phyloP scores from a whole-genome alignment of 257 asterid genomes.

The Ajuga chamaepitys region DNA sequence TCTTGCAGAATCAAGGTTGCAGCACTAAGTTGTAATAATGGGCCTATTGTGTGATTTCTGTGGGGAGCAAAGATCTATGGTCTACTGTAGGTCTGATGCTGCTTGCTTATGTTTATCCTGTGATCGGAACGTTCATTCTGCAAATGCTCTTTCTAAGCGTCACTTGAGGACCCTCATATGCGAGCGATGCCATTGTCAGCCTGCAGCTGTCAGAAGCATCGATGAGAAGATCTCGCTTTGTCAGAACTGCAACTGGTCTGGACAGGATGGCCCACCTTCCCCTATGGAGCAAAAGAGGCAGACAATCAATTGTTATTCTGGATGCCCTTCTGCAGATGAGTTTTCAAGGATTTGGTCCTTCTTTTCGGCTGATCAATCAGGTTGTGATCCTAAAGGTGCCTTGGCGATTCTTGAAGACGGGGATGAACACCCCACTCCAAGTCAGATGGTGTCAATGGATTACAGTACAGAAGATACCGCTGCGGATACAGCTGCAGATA shows the following conservation, averaged over 20 bases:
- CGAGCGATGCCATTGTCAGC: conserved; percentile 43
- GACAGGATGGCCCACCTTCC: conserved; percentile 24
- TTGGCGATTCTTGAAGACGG: conserved; percentile 20
- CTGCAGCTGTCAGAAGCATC: conserved; percentile 40
- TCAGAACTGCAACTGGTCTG: conserved; percentile 49
- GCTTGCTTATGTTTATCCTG: conserved; percentile 62
- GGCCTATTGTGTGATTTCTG: conserved; percentile 55
- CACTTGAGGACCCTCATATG: conserved; percentile 58
- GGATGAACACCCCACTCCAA: conserved; percentile 4
- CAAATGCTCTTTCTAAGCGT: conserved; percentile 56
- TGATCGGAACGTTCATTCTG: conserved; percentile 65
- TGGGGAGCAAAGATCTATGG: conserved; percentile 46
- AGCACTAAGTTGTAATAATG: conserved; percentile 20
- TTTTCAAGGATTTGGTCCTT: conserved; percentile 61
- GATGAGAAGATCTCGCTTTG: conserved; percentile 57
- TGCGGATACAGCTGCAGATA: conserved; percentile 28
- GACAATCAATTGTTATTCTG: conserved; percentile 47
- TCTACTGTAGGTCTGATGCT: conserved; percentile 53
- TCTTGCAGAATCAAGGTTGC: conserved; percentile 18
- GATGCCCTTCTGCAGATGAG: conserved; percentile 65
- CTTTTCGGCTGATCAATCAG: conserved; percentile 26
- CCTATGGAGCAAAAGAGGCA: conserved; percentile 25
- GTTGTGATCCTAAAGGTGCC: conserved; percentile 13
- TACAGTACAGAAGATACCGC: conserved; percentile 20
- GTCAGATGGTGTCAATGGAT: conserved; percentile 10